Percentiles rank a stretch among this genome's conserved stretches.
Conservation (phyloP, 148 eudicot species). For the Oxyria digyna region DNA sequence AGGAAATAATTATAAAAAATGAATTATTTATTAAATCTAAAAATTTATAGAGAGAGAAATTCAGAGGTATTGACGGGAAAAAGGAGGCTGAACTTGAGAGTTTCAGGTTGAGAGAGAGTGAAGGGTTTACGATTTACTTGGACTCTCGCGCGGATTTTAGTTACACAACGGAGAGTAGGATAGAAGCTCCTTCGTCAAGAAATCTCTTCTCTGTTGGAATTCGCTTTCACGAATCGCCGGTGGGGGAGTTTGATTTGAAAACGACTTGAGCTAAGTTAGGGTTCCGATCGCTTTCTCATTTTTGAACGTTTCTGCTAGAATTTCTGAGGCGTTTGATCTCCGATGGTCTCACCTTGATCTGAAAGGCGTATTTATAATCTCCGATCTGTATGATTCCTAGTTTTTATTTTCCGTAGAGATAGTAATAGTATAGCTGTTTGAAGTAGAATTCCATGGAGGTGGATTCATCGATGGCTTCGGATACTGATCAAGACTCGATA, state of each 20-base stretch:
- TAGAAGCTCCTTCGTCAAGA: neutral
- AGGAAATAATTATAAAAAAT: neutral
- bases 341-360: neutral
- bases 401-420: neutral
- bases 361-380: neutral
- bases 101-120: neutral
- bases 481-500: slow-evolving; percentile 37
- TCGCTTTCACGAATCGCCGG: neutral
- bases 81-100: neutral
- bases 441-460: slow-evolving; percentile 37
- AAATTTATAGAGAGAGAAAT: neutral
- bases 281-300: neutral
- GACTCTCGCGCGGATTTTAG: neutral
- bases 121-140: slow-evolving; percentile 3
- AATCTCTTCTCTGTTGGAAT: neutral
- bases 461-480: slow-evolving; percentile 43
- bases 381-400: slow-evolving; percentile 9
- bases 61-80: neutral
- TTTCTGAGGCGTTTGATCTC: neutral
- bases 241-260: slow-evolving; percentile 1
- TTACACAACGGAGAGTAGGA: neutral
- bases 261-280: slow-evolving; percentile 8
- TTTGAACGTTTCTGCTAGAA: neutral
- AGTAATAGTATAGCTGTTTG: neutral
- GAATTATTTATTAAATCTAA: neutral